These are phyloP conservation scores for Hypoxylon cercidicola DNA, from an alignment of 495 filamentous ascomycete genomes.

Conservation along the genomic window DNA sequence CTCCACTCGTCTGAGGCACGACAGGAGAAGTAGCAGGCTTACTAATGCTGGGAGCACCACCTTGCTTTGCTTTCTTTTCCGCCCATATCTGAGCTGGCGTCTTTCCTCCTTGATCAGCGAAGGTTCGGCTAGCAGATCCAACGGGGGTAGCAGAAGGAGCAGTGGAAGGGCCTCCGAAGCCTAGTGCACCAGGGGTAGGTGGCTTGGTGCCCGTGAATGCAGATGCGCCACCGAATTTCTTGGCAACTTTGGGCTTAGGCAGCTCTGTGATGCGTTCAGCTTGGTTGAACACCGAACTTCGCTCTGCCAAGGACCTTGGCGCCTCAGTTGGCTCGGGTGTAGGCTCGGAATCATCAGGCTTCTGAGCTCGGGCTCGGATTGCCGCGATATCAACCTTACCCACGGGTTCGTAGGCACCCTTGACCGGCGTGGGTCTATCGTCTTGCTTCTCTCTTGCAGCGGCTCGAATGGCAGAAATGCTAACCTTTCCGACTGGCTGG, in stretches of 20 bases:
- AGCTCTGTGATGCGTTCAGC: slow-evolving; percentile 86
- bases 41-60: slow-evolving; percentile 61
- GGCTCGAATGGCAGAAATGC: slow-evolving; percentile 87
- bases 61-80: slow-evolving; percentile 89
- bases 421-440: slow-evolving; percentile 83
- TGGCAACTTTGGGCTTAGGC: slow-evolving; percentile 93
- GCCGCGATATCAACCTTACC: slow-evolving; percentile 96
- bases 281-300: slow-evolving; percentile 71
- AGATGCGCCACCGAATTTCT: slow-evolving; percentile 78
- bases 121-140: slow-evolving; percentile 86
- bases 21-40: slow-evolving; percentile 62
- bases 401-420: slow-evolving; percentile 90
- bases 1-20: slow-evolving; percentile 73
- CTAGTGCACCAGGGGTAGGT: slow-evolving; percentile 75
- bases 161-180: slow-evolving; percentile 60
- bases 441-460: slow-evolving; percentile 78
- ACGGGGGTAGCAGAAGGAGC: slow-evolving; percentile 66
- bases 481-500: slow-evolving; percentile 94
- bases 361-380: slow-evolving; percentile 83
- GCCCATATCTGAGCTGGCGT: slow-evolving; percentile 97
- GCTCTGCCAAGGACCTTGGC: slow-evolving; percentile 70
- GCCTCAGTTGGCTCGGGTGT: slow-evolving; percentile 57
- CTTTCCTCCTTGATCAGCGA: slow-evolving; percentile 94
- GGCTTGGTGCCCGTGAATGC: slow-evolving; percentile 89
- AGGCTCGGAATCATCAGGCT: slow-evolving; percentile 57